Evolutionary conservation across 306 rosid genomes (phyloP).

Genomic region (Inga oerstediana): DNA sequence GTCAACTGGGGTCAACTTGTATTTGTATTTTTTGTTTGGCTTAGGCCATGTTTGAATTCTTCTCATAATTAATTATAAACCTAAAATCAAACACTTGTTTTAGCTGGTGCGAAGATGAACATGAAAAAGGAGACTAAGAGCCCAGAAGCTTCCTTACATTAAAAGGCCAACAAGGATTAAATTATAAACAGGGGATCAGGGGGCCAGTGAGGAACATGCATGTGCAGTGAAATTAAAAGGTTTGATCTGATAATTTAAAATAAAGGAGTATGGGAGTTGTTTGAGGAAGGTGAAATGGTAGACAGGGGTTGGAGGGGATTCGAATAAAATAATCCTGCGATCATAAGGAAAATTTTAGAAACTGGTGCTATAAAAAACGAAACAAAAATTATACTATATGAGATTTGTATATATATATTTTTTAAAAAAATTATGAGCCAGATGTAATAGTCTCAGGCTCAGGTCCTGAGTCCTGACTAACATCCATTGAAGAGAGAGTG

Average conservation of each 20-base stretch:
- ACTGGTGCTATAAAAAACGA: too few relatives aligned
- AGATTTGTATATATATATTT: not conserved
- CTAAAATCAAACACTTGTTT: too few relatives aligned
- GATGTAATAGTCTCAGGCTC: not conserved
- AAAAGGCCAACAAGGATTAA: too few relatives aligned
- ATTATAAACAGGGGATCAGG: not conserved
- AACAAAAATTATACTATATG: not conserved
- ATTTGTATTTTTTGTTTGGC: too few relatives aligned
- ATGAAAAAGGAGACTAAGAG: not conserved
- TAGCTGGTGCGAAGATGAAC: not conserved
- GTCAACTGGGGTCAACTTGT: not conserved
- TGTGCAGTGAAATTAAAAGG: not conserved
- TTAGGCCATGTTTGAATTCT: too few relatives aligned
- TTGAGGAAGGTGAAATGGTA: not conserved
- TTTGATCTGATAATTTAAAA: not conserved
- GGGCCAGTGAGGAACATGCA: not conserved
- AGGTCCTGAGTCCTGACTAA: not conserved
- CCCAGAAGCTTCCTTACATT: too few relatives aligned
- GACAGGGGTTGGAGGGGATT: not conserved
- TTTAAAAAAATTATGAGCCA: not conserved
- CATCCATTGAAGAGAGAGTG: not conserved
- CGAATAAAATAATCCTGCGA: not conserved
- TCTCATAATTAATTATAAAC: too few relatives aligned
- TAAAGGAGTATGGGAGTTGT: not conserved
- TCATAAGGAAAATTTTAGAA: too few relatives aligned